Conservation (phyloP, 2,329 filamentous ascomycete species). For the Chaetoscypha palmicola region DNA sequence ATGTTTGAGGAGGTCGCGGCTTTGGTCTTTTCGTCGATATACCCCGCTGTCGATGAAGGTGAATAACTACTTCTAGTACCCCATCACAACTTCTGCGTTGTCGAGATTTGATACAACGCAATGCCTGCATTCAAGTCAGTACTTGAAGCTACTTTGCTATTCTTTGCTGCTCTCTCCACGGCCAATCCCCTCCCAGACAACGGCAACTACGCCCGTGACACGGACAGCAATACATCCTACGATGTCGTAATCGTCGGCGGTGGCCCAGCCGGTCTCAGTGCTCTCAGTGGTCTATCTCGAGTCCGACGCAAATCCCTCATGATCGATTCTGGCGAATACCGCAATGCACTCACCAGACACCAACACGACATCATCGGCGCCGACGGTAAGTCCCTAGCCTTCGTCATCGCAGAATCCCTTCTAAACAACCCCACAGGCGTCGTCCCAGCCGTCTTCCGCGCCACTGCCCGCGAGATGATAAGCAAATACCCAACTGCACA, state of each 20-base stretch:
- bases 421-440: conserved; percentile 24
- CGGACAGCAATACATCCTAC: conserved; percentile 3
- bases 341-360: conserved; percentile 35
- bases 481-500: conserved; percentile 42
- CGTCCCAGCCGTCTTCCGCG: conserved; percentile 28
- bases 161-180: too few relatives aligned
- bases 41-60: too few relatives aligned
- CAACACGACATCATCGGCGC: conserved; percentile 40
- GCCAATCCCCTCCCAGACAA: too few relatives aligned
- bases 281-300: conserved; percentile 34
- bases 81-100: too few relatives aligned
- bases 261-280: conserved; percentile 38
- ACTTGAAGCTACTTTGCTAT: too few relatives aligned
- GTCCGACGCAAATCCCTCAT: conserved; percentile 34
- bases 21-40: too few relatives aligned
- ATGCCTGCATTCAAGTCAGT: too few relatives aligned
- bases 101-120: too few relatives aligned
- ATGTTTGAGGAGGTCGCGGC: too few relatives aligned
- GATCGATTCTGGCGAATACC: conserved; percentile 37
- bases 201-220: background rate
- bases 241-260: conserved; percentile 32
- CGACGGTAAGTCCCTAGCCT: conserved; percentile 19
- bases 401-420: conserved; percentile 13
- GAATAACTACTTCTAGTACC: too few relatives aligned
- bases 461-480: conserved; percentile 38